Conservation (phyloP, 1,284 basidiomycete species). For the Leccinum pseudoinsigne region DNA sequence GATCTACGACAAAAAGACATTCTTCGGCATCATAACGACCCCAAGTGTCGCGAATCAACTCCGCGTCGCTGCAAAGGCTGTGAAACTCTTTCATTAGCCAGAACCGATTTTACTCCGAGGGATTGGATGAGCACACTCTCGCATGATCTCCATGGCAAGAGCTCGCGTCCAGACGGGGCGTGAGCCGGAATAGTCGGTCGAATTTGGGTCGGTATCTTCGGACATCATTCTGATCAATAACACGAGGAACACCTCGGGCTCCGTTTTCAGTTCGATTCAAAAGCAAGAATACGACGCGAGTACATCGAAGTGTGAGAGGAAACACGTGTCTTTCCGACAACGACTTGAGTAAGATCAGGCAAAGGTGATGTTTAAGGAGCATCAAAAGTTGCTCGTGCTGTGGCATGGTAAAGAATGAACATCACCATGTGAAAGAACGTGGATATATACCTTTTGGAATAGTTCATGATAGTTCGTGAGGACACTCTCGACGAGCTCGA, state of each 20-base stretch:
- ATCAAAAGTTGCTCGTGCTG: slow-evolving; percentile 84
- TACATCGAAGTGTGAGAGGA: slow-evolving; percentile 87
- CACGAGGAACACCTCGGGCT: slow-evolving; percentile 84
- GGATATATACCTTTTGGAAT: slow-evolving; percentile 65
- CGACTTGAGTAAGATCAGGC: slow-evolving; percentile 85
- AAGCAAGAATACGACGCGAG: slow-evolving; percentile 90
- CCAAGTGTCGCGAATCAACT: slow-evolving; percentile 81
- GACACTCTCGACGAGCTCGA: slow-evolving; percentile 96
- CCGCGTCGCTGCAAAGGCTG: slow-evolving; percentile 80
- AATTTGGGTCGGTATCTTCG: slow-evolving; percentile 54
- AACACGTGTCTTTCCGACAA: slow-evolving; percentile 86
- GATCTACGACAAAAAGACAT: slow-evolving; percentile 77
- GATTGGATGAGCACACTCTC: slow-evolving; percentile 53
- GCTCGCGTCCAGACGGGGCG: slow-evolving; percentile 87
- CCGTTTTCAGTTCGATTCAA: slow-evolving; percentile 83
- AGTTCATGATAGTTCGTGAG: slow-evolving; percentile 91
- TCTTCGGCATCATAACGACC: slow-evolving; percentile 75
- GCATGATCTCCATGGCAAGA: slow-evolving; percentile 88
- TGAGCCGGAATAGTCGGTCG: slow-evolving; percentile 39
- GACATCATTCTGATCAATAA: slow-evolving; percentile 78
- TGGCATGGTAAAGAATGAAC: slow-evolving; percentile 4
- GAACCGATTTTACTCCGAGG: background rate
- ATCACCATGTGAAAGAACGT: background rate
- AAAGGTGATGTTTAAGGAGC: slow-evolving; percentile 85
- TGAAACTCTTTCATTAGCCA: slow-evolving; percentile 9